Evolutionary conservation across 306 rosid species (phyloP).

Genomic region (Malus domestica): DNA sequence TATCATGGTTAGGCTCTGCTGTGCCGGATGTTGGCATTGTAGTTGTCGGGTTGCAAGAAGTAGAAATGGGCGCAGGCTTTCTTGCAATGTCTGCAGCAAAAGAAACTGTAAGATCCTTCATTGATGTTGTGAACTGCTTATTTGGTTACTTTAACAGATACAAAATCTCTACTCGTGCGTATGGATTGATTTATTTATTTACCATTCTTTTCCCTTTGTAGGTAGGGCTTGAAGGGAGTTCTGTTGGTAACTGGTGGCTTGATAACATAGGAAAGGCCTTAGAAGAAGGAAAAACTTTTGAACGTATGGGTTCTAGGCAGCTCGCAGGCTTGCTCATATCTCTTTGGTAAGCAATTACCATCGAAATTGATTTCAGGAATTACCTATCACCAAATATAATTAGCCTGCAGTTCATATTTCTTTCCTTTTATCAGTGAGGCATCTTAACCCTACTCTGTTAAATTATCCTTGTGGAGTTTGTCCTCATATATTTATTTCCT

Average conservation of each 20-base stretch:
- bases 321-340: conserved; percentile 98
- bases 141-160: background rate
- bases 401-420: background rate
- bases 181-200: conserved; percentile 9
- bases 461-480: background rate
- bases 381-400: background rate
- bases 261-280: conserved; percentile 93
- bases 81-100: conserved; percentile 99
- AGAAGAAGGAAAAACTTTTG: conserved; percentile 81
- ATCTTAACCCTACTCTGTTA: background rate
- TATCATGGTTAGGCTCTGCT: conserved; percentile 87
- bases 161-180: background rate
- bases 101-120: conserved; percentile 69
- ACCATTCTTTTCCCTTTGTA: conserved; percentile 38
- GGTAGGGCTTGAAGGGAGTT: conserved; percentile 99
- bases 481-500: conserved; percentile 6
- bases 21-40: conserved; percentile 89
- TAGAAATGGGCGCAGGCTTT: conserved; percentile 99
- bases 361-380: background rate
- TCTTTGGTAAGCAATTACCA: conserved; percentile 66
- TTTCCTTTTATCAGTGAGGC: conserved; percentile 1
- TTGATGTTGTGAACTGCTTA: conserved; percentile 6
- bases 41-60: conserved; percentile 96
- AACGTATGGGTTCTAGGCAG: conserved; percentile 98
- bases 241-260: conserved; percentile 95